Percentiles rank a stretch among this genome's conserved stretches.
Conservation (phyloP, 192 early-diverging fungal species). For the Gorgonomyces haynaldii region DNA sequence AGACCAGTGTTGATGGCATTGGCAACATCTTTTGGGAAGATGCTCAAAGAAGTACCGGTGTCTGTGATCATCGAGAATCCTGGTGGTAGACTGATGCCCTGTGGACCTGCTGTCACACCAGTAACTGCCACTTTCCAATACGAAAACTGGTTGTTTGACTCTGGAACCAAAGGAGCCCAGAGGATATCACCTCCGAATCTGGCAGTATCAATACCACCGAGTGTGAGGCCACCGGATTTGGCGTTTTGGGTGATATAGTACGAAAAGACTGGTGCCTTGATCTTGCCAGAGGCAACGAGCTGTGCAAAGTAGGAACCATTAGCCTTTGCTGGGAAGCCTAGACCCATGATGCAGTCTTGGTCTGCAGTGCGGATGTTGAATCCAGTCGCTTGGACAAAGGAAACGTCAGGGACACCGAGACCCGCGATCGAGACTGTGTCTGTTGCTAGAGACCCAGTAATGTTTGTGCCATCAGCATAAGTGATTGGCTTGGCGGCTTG, state of each 20-base stretch:
- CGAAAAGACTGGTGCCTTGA: slow-evolving; percentile 16
- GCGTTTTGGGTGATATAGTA: slow-evolving; percentile 20
- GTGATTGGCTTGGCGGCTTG: slow-evolving; percentile 9
- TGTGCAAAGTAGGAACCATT: slow-evolving; percentile 11
- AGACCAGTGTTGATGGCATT: background rate
- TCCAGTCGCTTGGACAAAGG: slow-evolving; percentile 15
- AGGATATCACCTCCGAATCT: slow-evolving; percentile 10
- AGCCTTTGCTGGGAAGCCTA: slow-evolving; percentile 12
- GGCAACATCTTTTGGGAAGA: background rate
- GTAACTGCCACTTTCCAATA: background rate
- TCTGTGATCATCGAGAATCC: background rate
- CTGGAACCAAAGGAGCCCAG: slow-evolving; percentile 11
- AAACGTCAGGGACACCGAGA: slow-evolving; percentile 11
- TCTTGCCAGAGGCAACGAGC: slow-evolving; percentile 6
- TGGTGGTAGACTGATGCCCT: background rate
- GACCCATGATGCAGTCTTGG: slow-evolving; percentile 28
- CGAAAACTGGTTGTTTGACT: background rate
- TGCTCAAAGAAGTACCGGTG: background rate
- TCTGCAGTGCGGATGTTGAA: slow-evolving; percentile 1
- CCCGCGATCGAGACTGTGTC: slow-evolving; percentile 16
- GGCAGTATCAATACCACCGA: slow-evolving; percentile 28
- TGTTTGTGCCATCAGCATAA: slow-evolving; percentile 26
- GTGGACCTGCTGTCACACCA: background rate
- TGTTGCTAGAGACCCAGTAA: slow-evolving; percentile 13
- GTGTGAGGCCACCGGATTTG: slow-evolving; percentile 9